Conservation (phyloP, 108 stramenopile genomes). For the Cyclotella sp. region DNA sequence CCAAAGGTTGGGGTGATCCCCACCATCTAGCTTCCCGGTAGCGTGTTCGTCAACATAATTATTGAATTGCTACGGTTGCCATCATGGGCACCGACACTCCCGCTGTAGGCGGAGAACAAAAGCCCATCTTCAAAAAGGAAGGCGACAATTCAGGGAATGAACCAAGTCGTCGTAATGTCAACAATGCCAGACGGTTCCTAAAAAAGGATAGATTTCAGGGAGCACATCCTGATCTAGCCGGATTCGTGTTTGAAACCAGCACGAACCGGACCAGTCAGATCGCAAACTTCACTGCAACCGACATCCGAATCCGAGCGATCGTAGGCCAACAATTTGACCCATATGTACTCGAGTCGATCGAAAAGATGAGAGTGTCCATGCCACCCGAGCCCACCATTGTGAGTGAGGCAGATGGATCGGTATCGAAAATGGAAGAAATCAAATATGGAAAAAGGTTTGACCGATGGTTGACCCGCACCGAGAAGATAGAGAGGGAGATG, state of each 20-base stretch:
- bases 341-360: too few species aligned
- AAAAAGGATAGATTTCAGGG: not conserved
- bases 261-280: too few species aligned
- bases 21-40: not conserved
- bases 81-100: constrained; percentile 1
- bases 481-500: too few species aligned
- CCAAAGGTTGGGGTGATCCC: not conserved
- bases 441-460: too few species aligned
- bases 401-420: too few species aligned
- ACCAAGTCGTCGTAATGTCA: not conserved
- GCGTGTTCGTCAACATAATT: not conserved
- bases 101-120: not conserved
- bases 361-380: too few species aligned
- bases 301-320: too few species aligned
- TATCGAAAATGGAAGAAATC: too few species aligned
- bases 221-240: not conserved
- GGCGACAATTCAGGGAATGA: not conserved
- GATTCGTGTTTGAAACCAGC: not conserved
- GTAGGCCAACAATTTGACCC: too few species aligned
- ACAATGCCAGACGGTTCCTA: not conserved
- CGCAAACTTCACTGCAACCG: too few species aligned
- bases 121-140: not conserved
- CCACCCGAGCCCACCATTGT: too few species aligned
- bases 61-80: constrained; percentile 9
- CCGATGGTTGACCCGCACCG: too few species aligned